Base-by-base conservation (phyloP, 768 basidiomycete genomes). In the Hemileccinum impolitum region DNA sequence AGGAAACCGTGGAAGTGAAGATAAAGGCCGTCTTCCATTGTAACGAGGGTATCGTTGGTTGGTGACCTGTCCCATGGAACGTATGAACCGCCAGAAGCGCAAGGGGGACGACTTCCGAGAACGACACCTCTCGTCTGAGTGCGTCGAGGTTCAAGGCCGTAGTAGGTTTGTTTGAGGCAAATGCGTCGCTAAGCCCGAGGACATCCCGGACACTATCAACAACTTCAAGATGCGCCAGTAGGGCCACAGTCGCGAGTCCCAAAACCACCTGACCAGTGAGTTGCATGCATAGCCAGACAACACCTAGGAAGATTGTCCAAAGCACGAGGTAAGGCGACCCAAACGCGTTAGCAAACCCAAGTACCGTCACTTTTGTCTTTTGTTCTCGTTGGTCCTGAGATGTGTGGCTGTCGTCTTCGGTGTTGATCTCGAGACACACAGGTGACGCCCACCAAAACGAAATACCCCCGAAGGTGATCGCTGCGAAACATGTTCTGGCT, bases 1-100 rank as follows among this genome's bases (percentile, higher is more conserved):
- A 92, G 11, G 69, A 72, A 38, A 93, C 72, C 1, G 75, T 81
- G 3, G 80, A 71, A 2, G 82, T 80, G 47, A 99, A 75, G 25
- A 97, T 65, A 68, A 98, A 99, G 7, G 89, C 94, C 1, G 86
- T 71, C 66, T 96, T 96, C 96, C 95, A 99, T 57, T 98, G 95
- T 37, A 99, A 80, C 3, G 90, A 87, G 1, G 91, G 79, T 34
- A 98, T 75, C 3, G 85, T 85, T 1, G 93, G 78, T 68, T 98
- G 94, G 60, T 99, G 96, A 2, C 96, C 95, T 0, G 94, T 97
- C 0, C 80, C 74, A 63, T 88, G 90, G 75, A 94, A 98, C 8
- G 79, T 67, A 42, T 90, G 78, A 34, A 88, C 68, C 0, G 84
- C 87, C 11, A 96, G 73, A 8, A 97, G 76, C 1, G 86, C 85